These are phyloP conservation scores for Arthrobotrys conoides DNA, from an alignment of 2,329 filamentous ascomycete species.

Conservation along the genomic window DNA sequence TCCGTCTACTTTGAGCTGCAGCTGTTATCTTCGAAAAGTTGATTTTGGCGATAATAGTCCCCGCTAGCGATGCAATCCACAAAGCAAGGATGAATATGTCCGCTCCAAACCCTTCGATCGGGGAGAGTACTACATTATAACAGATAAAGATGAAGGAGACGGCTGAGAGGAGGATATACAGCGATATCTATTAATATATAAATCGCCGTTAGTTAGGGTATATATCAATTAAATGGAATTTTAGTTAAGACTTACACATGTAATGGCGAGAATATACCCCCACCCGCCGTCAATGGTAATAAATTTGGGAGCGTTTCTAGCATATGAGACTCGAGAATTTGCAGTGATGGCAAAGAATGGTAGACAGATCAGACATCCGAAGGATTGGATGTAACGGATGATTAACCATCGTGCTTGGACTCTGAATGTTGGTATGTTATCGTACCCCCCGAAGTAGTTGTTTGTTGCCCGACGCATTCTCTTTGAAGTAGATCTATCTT, in stretches of 20 bases:
- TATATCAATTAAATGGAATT: no score
- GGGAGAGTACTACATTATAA: neutral
- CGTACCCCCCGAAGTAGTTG: neutral
- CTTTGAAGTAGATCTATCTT: no score
- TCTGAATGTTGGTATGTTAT: neutral
- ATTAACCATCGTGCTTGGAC: neutral
- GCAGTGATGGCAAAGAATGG: conserved; percentile 3
- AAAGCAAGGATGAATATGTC: conserved; percentile 13
- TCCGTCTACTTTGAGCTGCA: neutral
- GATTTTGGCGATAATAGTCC: conserved; percentile 1
- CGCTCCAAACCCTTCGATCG: neutral
- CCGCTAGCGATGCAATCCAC: neutral
- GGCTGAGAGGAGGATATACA: neutral
- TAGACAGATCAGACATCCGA: conserved; percentile 5
- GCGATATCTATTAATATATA: conserved; percentile 1
- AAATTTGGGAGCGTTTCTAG: neutral
- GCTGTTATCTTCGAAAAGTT: neutral
- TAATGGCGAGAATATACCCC: conserved; percentile 6
- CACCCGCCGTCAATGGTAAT: neutral
- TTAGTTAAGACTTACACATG: neutral
- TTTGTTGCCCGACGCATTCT: conserved; percentile 10
- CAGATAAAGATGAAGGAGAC: neutral
- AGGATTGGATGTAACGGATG: conserved; percentile 22
- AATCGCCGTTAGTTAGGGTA: neutral
- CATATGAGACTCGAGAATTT: neutral